These are phyloP conservation scores for Zygotorulaspora danielsina DNA, from an alignment of 805 yeast genomes.

Conservation along the genomic window DNA sequence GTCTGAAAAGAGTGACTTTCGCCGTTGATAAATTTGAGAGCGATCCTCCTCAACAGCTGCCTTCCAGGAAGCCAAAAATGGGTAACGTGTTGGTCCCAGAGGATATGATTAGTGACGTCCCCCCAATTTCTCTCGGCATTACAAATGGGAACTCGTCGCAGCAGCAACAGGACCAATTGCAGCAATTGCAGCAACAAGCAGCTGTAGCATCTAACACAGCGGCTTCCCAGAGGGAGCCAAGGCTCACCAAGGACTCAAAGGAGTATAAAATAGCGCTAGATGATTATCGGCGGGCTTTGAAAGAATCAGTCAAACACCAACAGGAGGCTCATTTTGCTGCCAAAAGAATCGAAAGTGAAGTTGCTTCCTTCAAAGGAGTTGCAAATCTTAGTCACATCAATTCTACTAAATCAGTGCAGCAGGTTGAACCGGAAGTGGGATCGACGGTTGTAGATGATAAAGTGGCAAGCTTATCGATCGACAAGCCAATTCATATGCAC, in stretches of 20 bases:
- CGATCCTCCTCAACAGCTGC: slow-evolving; percentile 95
- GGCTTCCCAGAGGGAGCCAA: slow-evolving; percentile 18
- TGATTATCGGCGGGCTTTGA: slow-evolving; percentile 47
- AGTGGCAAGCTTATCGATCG: slow-evolving; percentile 48
- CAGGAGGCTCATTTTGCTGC: slow-evolving; percentile 74
- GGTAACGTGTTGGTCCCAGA: slow-evolving; percentile 76
- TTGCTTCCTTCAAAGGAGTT: slow-evolving; percentile 40
- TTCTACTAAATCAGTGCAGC: slow-evolving; percentile 3
- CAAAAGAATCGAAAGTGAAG: slow-evolving; percentile 63
- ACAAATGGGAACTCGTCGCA: slow-evolving; percentile 43
- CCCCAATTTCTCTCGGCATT: slow-evolving; percentile 67
- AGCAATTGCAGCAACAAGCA: not conserved
- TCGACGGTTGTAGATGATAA: slow-evolving; percentile 11
- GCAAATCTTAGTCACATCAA: slow-evolving; percentile 4
- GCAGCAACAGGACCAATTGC: slow-evolving; percentile 12
- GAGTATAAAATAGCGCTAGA: slow-evolving; percentile 57
- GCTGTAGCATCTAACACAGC: not conserved
- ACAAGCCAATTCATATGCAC: slow-evolving; percentile 64
- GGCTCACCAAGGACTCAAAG: slow-evolving; percentile 32
- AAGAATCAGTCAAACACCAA: slow-evolving; percentile 68
- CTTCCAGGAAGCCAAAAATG: slow-evolving; percentile 72
- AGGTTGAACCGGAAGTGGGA: slow-evolving; percentile 2
- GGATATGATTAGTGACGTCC: slow-evolving; percentile 54
- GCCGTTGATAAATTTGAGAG: slow-evolving; percentile 65
- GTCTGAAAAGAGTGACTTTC: slow-evolving; percentile 65